Conservation (phyloP, 2,329 filamentous ascomycete species). For the Apiospora phragmitis region DNA sequence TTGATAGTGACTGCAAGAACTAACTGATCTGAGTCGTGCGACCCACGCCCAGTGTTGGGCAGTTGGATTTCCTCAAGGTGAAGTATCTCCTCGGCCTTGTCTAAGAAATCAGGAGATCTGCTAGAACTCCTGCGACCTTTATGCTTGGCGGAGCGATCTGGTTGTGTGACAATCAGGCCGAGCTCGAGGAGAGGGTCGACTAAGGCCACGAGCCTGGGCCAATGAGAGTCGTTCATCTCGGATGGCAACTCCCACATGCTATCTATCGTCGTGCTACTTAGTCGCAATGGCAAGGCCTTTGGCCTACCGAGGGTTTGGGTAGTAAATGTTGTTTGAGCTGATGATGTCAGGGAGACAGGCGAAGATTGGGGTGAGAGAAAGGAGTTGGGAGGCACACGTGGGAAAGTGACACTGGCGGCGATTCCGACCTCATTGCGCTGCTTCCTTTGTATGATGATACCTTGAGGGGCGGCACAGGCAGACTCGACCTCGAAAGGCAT, state of each 20-base stretch:
- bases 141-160: constrained; percentile 41
- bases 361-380: constrained; percentile 72
- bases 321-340: constrained; percentile 55
- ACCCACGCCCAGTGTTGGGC: constrained; percentile 39
- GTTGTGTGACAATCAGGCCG: constrained; percentile 72
- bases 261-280: constrained; percentile 52
- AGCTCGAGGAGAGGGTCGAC: constrained; percentile 85
- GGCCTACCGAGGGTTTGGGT: constrained; percentile 57
- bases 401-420: constrained; percentile 56
- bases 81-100: constrained; percentile 78
- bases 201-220: constrained; percentile 78
- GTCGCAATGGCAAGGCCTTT: constrained; percentile 53
- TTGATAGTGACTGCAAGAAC: constrained; percentile 82
- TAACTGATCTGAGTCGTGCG: constrained; percentile 48
- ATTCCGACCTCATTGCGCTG: constrained; percentile 52
- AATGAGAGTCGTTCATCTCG: constrained; percentile 56
- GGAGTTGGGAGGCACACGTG: constrained; percentile 74
- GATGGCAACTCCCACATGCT: constrained; percentile 58
- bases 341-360: constrained; percentile 49
- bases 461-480: constrained; percentile 78
- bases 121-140: constrained; percentile 39
- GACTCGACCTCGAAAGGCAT: constrained; percentile 93
- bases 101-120: constrained; percentile 58
- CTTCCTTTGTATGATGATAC: constrained; percentile 85
- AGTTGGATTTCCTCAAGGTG: constrained; percentile 73